Conservation (phyloP, 495 filamentous ascomycete genomes). For the Neurospora africana region DNA sequence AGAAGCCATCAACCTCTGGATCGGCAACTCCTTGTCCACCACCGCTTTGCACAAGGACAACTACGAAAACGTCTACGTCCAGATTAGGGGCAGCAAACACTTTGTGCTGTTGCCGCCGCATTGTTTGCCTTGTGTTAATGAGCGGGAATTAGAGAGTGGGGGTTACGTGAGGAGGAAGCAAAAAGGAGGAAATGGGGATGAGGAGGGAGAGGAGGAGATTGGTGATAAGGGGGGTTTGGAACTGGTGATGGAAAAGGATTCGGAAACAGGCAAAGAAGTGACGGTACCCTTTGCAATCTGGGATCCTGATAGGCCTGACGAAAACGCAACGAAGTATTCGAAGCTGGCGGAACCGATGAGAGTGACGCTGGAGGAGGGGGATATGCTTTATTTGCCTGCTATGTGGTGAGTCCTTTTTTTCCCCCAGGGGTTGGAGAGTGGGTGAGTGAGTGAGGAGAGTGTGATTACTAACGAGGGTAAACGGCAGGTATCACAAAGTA, state of each 20-base stretch:
- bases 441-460: too few relatives aligned
- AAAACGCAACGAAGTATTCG: conserved; percentile 42
- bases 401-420: conserved; percentile 45
- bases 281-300: conserved; percentile 54
- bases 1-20: conserved; percentile 72
- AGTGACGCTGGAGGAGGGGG: conserved; percentile 55
- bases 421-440: too few relatives aligned
- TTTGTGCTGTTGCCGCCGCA: conserved; percentile 60
- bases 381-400: conserved; percentile 71
- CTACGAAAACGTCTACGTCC: conserved; percentile 75
- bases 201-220: not conserved
- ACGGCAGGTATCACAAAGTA: conserved; percentile 49
- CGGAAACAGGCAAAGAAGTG: conserved; percentile 23
- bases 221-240: conserved; percentile 17
- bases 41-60: conserved; percentile 68
- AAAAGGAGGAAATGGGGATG: conserved; percentile 11
- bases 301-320: conserved; percentile 52
- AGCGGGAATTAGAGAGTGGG: conserved; percentile 38
- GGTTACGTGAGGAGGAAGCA: conserved; percentile 30
- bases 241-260: conserved; percentile 25
- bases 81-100: conserved; percentile 56
- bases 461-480: too few relatives aligned
- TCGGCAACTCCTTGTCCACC: conserved; percentile 53
- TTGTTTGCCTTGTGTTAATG: conserved; percentile 52
- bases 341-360: conserved; percentile 42